phyloP scores from a whole-genome alignment of 768 basidiomycete species.

The Boletus vermiculosoides region DNA sequence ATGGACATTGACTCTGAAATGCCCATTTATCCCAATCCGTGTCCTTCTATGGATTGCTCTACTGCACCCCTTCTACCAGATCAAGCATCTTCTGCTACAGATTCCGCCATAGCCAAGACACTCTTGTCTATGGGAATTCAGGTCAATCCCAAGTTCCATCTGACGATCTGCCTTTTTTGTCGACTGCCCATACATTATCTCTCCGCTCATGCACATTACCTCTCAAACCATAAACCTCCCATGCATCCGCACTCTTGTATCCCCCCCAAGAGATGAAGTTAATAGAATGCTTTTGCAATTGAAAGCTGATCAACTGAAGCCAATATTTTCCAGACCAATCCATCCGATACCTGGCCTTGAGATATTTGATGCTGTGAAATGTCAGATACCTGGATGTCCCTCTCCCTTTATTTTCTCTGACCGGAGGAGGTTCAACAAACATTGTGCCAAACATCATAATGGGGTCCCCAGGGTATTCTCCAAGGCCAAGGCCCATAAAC shows the following conservation, averaged over 20 bases:
- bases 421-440: neutral
- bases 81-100: too few species aligned
- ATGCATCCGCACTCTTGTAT: neutral
- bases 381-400: neutral
- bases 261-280: neutral
- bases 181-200: neutral
- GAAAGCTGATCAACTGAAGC: neutral
- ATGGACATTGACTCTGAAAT: too few species aligned
- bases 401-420: neutral
- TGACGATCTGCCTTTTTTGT: too few species aligned
- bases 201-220: neutral
- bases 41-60: neutral
- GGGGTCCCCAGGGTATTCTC: too few species aligned
- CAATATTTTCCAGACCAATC: neutral
- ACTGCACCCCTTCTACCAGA: neutral
- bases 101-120: too few species aligned
- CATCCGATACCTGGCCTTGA: neutral
- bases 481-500: too few species aligned
- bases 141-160: too few species aligned
- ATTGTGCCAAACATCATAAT: neutral
- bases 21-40: neutral
- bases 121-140: too few species aligned
- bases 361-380: neutral
- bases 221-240: neutral
- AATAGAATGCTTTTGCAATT: neutral